A percentile compares a stretch with the other conserved stretches of the same genome.
These are phyloP conservation scores for Sclerotiophoma versabilis DNA, from an alignment of 2,329 filamentous ascomycete genomes.

Conservation along the genomic window DNA sequence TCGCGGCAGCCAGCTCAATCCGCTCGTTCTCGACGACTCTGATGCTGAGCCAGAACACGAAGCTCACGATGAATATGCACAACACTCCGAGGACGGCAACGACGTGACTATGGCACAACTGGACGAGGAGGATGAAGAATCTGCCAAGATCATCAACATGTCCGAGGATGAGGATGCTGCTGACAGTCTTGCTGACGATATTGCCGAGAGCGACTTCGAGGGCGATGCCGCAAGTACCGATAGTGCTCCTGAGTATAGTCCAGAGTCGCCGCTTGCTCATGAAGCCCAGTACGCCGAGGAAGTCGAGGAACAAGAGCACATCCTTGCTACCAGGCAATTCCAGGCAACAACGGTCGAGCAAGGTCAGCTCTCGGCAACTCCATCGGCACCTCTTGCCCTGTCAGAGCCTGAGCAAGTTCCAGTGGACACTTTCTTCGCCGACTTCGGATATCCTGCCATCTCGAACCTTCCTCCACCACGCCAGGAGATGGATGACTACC, in stretches of 20 bases:
- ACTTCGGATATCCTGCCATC: not conserved
- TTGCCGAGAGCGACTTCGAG: slow-evolving; percentile 1
- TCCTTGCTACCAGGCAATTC: not conserved
- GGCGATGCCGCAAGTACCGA: slow-evolving; percentile 4
- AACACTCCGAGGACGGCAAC: slow-evolving; percentile 1
- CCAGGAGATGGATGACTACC: not conserved
- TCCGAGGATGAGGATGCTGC: not conserved
- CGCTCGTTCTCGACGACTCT: slow-evolving; percentile 41
- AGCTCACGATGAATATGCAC: slow-evolving; percentile 10
- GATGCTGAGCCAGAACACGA: slow-evolving; percentile 33
- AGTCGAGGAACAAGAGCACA: not conserved
- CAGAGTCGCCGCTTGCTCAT: not conserved
- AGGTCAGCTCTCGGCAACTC: not conserved
- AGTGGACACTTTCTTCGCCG: not conserved
- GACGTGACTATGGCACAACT: slow-evolving; percentile 3
- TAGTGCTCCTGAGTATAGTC: not conserved
- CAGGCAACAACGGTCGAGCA: not conserved
- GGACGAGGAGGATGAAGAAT: not conserved
- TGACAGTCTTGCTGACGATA: not conserved
- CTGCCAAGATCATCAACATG: not conserved
- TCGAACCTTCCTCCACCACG: not conserved
- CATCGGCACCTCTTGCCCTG: not conserved
- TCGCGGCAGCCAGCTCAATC: slow-evolving; percentile 37
- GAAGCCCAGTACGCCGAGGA: not conserved
- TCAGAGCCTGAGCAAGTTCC: not conserved